Conservation (phyloP, 2,329 filamentous ascomycete species). For the Exophiala phaeomuriformis region DNA sequence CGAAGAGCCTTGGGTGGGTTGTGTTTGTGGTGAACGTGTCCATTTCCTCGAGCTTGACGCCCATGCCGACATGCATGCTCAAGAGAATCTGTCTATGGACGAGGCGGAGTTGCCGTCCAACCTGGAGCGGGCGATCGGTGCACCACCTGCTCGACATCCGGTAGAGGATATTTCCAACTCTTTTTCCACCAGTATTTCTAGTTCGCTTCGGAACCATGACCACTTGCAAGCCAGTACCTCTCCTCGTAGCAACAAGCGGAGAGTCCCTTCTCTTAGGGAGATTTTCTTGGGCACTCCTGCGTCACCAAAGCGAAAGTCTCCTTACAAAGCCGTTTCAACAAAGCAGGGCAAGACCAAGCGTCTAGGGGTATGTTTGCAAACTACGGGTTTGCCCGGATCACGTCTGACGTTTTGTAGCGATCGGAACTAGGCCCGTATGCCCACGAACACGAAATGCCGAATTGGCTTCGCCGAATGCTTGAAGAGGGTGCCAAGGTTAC, state of each 20-base stretch:
- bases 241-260: slow-evolving; percentile 16
- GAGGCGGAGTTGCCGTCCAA: slow-evolving; percentile 32
- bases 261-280: slow-evolving; percentile 23
- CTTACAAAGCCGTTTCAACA: slow-evolving; percentile 26
- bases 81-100: slow-evolving; percentile 42
- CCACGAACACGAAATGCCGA: slow-evolving; percentile 67
- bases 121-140: slow-evolving; percentile 18
- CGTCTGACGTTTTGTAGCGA: slow-evolving; percentile 31
- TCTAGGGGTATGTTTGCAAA: slow-evolving; percentile 15
- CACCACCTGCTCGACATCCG: slow-evolving; percentile 7
- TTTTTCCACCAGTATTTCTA: slow-evolving; percentile 24
- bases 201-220: slow-evolving; percentile 27
- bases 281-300: slow-evolving; percentile 22
- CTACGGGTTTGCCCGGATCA: not conserved
- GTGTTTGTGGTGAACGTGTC: slow-evolving; percentile 52
- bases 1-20: slow-evolving; percentile 17
- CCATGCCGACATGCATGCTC: slow-evolving; percentile 54
- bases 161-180: slow-evolving; percentile 16
- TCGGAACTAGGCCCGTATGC: slow-evolving; percentile 64
- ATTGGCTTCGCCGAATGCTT: slow-evolving; percentile 58
- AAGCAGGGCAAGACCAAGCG: slow-evolving; percentile 29
- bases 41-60: slow-evolving; percentile 47
- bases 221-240: slow-evolving; percentile 15
- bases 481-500: slow-evolving; percentile 52
- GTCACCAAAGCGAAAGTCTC: slow-evolving; percentile 14